These are phyloP conservation scores for Colletotrichum tropicale DNA, from an alignment of 2,329 filamentous ascomycete species.

Conservation along the genomic window DNA sequence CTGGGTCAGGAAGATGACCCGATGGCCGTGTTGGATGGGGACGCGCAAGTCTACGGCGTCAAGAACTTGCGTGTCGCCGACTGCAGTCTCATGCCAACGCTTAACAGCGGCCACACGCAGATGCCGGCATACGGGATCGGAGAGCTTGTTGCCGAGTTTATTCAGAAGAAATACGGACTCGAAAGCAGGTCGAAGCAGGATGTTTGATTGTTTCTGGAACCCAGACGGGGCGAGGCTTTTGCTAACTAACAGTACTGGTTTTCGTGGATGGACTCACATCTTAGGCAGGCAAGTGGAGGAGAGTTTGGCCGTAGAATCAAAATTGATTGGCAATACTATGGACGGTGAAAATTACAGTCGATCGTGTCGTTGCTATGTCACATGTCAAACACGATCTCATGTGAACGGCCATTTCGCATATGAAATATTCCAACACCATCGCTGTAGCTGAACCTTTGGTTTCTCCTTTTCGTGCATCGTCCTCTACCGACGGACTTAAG, in stretches of 20 bases:
- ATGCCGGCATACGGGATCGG: background rate
- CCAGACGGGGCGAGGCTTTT: accelerated
- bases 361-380: too few species aligned
- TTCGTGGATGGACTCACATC: background rate
- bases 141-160: background rate
- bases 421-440: too few species aligned
- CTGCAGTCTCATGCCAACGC: background rate
- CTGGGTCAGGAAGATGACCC: background rate
- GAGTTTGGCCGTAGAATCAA: too few species aligned
- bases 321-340: too few species aligned
- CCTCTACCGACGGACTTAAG: background rate
- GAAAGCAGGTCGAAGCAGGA: background rate
- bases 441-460: too few species aligned
- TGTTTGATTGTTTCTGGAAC: background rate
- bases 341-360: too few species aligned
- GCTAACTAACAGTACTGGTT: too few species aligned
- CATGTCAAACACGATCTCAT: too few species aligned
- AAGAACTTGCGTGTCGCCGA: background rate
- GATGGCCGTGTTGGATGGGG: background rate
- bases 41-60: background rate
- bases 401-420: too few species aligned
- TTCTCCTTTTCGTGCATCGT: too few species aligned
- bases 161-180: background rate
- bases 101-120: background rate
- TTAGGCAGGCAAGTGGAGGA: background rate